These are phyloP conservation scores for Ramalina peruviana DNA, from an alignment of 495 filamentous ascomycete species.

Conservation along the genomic window DNA sequence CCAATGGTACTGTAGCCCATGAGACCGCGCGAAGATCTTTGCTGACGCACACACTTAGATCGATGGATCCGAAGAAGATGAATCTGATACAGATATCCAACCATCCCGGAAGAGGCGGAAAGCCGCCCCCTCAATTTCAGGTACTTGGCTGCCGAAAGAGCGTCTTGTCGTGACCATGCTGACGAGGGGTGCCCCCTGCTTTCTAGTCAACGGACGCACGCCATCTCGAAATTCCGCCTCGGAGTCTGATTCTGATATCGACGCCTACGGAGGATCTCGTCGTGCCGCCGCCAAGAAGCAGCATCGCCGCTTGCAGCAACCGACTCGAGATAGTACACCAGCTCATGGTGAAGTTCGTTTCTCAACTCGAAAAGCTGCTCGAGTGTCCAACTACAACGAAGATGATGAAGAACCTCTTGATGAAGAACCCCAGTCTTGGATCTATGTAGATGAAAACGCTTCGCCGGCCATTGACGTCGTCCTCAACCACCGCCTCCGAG, in stretches of 20 bases:
- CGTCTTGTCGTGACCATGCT: not conserved
- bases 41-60: slow-evolving; percentile 34
- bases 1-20: slow-evolving; percentile 26
- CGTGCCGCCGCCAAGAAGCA: slow-evolving; percentile 52
- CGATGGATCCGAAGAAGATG: slow-evolving; percentile 56
- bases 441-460: slow-evolving; percentile 46
- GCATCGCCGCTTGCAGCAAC: slow-evolving; percentile 47
- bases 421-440: slow-evolving; percentile 49
- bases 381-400: slow-evolving; percentile 78
- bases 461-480: slow-evolving; percentile 77
- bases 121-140: slow-evolving; percentile 21
- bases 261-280: slow-evolving; percentile 63
- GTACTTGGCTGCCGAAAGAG: not conserved
- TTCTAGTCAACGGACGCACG: slow-evolving; percentile 4
- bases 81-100: slow-evolving; percentile 53
- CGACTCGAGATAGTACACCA: slow-evolving; percentile 40
- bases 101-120: slow-evolving; percentile 30
- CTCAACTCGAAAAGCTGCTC: slow-evolving; percentile 74
- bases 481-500: slow-evolving; percentile 68
- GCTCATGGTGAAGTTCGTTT: slow-evolving; percentile 67
- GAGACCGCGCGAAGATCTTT: not conserved
- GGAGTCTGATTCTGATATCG: slow-evolving; percentile 44
- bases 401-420: slow-evolving; percentile 69
- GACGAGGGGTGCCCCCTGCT: not conserved
- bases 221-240: slow-evolving; percentile 42